A percentile compares a stretch with the other conserved stretches of the same genome.
These are phyloP conservation scores for Castanea sativa DNA, from an alignment of 306 rosid genomes.

Conservation along the genomic window DNA sequence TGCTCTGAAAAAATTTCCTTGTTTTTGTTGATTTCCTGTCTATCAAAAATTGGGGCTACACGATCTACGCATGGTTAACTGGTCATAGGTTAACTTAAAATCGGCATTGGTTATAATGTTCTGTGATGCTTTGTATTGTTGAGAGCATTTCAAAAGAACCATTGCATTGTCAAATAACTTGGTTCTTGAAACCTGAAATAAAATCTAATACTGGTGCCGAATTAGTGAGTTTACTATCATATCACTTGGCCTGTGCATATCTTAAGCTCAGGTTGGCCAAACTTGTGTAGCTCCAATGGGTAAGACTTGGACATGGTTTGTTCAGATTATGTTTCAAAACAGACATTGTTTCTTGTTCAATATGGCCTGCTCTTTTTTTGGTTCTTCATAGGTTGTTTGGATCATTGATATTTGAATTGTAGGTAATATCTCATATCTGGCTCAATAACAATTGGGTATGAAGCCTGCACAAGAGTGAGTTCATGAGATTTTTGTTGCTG, in stretches of 20 bases:
- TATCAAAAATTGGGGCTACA: too few relatives aligned
- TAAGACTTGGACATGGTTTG: not conserved
- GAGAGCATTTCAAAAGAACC: not conserved
- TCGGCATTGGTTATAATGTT: not conserved
- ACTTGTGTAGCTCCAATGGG: not conserved
- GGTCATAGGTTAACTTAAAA: too few relatives aligned
- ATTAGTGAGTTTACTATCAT: not conserved
- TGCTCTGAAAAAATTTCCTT: too few relatives aligned
- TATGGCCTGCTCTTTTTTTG: not conserved
- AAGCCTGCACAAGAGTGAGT: not conserved
- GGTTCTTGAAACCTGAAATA: not conserved
- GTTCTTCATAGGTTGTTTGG: not conserved
- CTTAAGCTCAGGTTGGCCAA: not conserved
- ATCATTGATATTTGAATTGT: not conserved
- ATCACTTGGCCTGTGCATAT: not conserved
- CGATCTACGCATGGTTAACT: too few relatives aligned
- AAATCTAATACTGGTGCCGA: not conserved
- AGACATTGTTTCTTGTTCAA: not conserved
- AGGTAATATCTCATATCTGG: not conserved
- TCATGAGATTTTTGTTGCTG: not conserved
- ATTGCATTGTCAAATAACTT: not conserved
- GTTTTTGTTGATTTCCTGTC: too few relatives aligned
- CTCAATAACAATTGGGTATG: not conserved
- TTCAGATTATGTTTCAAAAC: not conserved
- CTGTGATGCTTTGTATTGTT: not conserved